Base-by-base conservation (phyloP, 1,284 basidiomycete genomes). In the Cystobasidium sp. region DNA sequence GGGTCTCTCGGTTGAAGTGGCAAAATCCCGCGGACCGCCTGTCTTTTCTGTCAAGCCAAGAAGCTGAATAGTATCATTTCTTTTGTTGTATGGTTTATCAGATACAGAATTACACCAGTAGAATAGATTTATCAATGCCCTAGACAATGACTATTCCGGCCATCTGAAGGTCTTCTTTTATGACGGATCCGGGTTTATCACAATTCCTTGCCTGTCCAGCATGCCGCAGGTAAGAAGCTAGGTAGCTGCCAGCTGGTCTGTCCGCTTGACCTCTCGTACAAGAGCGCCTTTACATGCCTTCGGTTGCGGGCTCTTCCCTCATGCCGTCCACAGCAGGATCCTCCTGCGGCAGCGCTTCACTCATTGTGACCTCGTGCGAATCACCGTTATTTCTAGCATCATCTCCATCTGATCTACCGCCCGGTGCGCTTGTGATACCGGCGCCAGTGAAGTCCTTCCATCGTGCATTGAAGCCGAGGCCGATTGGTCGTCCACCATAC, bases 401-500 rank as follows among this genome's bases (percentile, higher is more conserved):
- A 12, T 47, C 22, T 24, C 12, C 58, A 39, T 10, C 58, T 37
- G 37, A 9, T n/a, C 14, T 44, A 22, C 24, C 55, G 41, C 8
- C 7, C 43, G 64, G 47, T 1, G 41, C 31, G 31, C 31, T 31
- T 31, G 53, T 44, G 16, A 53, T 31, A 43, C 68, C 69, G 1
- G 61, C 53, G 18, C 59, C 59, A 7, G 47, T 67, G 58, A 75
- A 75, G 24, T 75, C 68, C 31, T 70, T 70, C 74, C 67, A 70
- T 41, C 74, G 43, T 16, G 68, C 74, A 66, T 75, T 75, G 68
- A 70, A 75, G 24, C 59, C 75, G 10, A 76, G 46, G 6, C 58
- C 65, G 31, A 76, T 68, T 18, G 75, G 73, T 49, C 75, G 56
- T 22, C 80, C 80, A 53, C 80, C 80, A 68, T 80, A 81, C 31